phyloP scores from a whole-genome alignment of 2,329 filamentous ascomycete species.

The Diaporthe aspalathi region DNA sequence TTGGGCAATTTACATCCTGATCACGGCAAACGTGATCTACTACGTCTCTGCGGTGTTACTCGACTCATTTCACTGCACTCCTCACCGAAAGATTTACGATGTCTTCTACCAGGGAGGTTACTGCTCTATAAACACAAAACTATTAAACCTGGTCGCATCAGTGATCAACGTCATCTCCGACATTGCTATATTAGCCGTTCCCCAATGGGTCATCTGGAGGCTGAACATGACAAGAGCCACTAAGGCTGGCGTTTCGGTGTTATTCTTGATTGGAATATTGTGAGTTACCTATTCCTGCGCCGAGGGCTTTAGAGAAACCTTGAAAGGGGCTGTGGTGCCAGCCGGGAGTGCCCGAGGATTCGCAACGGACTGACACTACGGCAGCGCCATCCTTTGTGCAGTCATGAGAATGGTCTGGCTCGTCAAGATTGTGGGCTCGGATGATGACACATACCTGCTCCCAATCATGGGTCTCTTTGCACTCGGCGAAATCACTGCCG shows the following conservation, averaged over 20 bases:
- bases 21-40: background rate
- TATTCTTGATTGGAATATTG: background rate
- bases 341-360: no score
- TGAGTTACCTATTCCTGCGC: background rate
- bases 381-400: background rate
- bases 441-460: background rate
- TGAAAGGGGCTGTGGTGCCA: background rate
- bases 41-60: background rate
- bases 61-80: background rate
- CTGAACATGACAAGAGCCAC: background rate
- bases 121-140: background rate
- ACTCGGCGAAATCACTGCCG: background rate
- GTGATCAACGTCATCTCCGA: background rate
- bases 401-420: background rate
- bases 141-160: background rate
- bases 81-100: background rate
- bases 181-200: background rate
- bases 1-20: background rate
- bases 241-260: background rate
- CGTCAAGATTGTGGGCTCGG: background rate
- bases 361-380: background rate
- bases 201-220: constrained; percentile 6
- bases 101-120: background rate
- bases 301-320: no score
- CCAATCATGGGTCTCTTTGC: background rate